Conservation (phyloP, 345 rosid species). For the Brassica cretica region DNA sequence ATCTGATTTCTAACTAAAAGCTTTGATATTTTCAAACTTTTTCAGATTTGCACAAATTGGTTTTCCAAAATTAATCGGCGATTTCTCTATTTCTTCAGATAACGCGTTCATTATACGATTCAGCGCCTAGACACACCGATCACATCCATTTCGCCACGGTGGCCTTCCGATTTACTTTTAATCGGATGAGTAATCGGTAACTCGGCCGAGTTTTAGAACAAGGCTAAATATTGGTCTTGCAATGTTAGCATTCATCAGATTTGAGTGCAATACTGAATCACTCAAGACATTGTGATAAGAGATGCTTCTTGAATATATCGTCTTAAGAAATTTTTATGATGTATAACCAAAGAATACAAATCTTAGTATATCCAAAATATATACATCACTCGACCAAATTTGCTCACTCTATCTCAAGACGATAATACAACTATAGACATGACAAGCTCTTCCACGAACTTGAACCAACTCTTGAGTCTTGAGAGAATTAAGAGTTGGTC, state of each 20-base stretch:
- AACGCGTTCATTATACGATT: no score
- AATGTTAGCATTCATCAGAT: neutral
- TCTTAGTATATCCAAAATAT: neutral
- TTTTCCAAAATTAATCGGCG: no score
- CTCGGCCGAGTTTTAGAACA: no score
- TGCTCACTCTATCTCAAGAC: constrained; percentile 26
- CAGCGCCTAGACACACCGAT: no score
- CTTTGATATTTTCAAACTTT: no score
- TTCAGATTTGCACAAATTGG: no score
- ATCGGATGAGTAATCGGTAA: no score
- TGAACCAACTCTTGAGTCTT: constrained; percentile 16
- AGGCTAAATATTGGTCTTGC: neutral
- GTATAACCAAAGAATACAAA: neutral
- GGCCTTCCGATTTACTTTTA: no score
- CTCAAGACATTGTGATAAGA: neutral
- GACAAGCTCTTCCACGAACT: constrained; percentile 27
- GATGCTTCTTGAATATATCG: neutral
- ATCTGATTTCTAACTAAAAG: no score
- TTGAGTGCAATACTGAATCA: neutral
- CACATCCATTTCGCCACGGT: no score
- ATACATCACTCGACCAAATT: constrained; percentile 13
- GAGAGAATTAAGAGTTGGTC: constrained; percentile 25
- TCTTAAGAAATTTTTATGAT: neutral
- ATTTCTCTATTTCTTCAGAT: no score
- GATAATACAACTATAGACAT: constrained; percentile 25